Evolutionary conservation across 345 rosid species (phyloP).

Genomic region (Ricinus communis): DNA sequence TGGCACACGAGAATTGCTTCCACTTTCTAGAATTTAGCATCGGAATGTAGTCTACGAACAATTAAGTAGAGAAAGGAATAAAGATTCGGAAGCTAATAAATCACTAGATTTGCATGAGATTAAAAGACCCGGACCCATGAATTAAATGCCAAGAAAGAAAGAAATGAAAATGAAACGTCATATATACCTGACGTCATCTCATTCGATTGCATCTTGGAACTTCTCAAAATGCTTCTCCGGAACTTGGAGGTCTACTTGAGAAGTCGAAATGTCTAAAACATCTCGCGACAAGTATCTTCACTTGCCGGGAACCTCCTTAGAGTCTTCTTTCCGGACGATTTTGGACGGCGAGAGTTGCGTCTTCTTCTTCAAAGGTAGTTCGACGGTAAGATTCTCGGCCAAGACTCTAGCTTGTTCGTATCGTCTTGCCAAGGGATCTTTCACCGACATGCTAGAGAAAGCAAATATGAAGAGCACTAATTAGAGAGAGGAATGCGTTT

Average conservation of each 20-base stretch:
- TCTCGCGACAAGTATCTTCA: background rate
- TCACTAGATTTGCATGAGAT: background rate
- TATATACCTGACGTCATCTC: background rate
- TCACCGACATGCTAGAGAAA: constrained; percentile 19
- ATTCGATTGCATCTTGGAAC: background rate
- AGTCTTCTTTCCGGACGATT: background rate
- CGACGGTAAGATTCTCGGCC: background rate
- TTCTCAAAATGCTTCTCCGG: background rate
- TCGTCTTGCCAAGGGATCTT: constrained; percentile 6
- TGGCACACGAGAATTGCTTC: constrained; percentile 68
- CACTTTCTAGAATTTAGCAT: constrained; percentile 76
- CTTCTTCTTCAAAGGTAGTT: background rate
- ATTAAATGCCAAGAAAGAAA: background rate
- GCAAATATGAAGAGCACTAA: too few species aligned
- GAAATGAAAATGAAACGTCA: too few species aligned
- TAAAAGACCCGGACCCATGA: background rate
- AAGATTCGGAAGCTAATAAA: background rate
- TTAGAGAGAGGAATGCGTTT: too few species aligned
- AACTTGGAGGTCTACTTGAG: background rate
- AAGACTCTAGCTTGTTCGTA: constrained; percentile 11
- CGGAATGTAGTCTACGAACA: constrained; percentile 55
- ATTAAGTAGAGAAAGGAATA: constrained; percentile 6
- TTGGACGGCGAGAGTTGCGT: background rate
- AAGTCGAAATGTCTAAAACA: background rate
- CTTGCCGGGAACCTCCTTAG: background rate